These are phyloP conservation scores for Venustampulla echinocandica DNA, from an alignment of 495 filamentous ascomycete species.

Conservation along the genomic window DNA sequence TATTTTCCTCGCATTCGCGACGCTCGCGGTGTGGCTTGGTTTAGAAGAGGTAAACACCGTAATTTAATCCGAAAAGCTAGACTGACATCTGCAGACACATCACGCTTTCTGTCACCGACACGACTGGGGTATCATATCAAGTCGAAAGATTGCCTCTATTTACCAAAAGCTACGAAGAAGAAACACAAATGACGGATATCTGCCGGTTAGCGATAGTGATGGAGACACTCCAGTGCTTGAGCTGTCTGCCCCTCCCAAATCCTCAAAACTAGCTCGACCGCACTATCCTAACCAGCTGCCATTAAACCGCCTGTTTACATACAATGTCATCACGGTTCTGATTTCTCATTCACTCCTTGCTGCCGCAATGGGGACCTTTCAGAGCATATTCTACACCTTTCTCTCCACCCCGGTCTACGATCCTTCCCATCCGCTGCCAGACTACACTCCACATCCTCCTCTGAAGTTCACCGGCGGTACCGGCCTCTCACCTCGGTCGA, in stretches of 20 bases:
- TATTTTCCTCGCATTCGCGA: slow-evolving; percentile 49
- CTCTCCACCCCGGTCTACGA: slow-evolving; percentile 71
- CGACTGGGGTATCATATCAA: slow-evolving; percentile 39
- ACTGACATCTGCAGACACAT: slow-evolving; percentile 34
- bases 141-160: slow-evolving; percentile 10
- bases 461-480: slow-evolving; percentile 76
- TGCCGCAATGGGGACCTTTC: slow-evolving; percentile 75
- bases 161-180: slow-evolving; percentile 5
- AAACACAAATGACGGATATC: slow-evolving; percentile 5
- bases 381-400: slow-evolving; percentile 77
- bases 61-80: neutral
- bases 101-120: slow-evolving; percentile 35
- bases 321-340: slow-evolving; percentile 63
- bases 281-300: slow-evolving; percentile 39
- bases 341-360: slow-evolving; percentile 61
- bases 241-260: slow-evolving; percentile 4
- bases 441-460: slow-evolving; percentile 37
- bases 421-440: slow-evolving; percentile 32
- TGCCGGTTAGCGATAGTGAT: slow-evolving; percentile 6
- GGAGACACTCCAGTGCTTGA: slow-evolving; percentile 2
- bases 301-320: slow-evolving; percentile 71
- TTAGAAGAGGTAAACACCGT: slow-evolving; percentile 54
- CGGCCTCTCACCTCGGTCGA: slow-evolving; percentile 61
- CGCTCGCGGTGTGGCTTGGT: slow-evolving; percentile 49
- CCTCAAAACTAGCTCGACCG: slow-evolving; percentile 15